Conservation (phyloP, 371 early-diverging fungal genomes). For the Lichtheimia corymbifera region DNA sequence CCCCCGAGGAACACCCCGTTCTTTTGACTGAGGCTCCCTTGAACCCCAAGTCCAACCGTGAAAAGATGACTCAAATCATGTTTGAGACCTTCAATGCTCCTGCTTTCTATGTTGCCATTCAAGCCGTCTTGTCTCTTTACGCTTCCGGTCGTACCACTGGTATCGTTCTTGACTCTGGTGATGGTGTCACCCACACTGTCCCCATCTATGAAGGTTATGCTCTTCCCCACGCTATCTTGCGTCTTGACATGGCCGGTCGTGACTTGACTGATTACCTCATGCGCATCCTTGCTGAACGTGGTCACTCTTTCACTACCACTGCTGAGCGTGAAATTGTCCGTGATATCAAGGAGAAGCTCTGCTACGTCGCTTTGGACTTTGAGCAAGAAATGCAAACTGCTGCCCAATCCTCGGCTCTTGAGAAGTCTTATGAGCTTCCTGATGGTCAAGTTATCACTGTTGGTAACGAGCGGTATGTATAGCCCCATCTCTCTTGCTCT, state of each 20-base stretch:
- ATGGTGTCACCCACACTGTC: conserved; percentile 99
- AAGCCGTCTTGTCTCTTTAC: conserved; percentile 97
- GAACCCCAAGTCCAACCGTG: conserved; percentile 99
- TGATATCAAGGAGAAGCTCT: conserved; percentile 99
- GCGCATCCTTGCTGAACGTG: conserved; percentile 98
- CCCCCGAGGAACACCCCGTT: conserved; percentile 98
- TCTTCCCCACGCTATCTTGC: conserved; percentile 97
- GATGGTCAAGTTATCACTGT: conserved; percentile 99
- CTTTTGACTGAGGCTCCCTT: conserved; percentile 99
- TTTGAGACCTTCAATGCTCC: conserved; percentile 99
- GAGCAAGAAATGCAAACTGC: conserved; percentile 98
- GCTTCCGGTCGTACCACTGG: conserved; percentile 99
- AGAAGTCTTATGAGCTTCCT: conserved; percentile 99
- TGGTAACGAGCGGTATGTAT: conserved; percentile 86
- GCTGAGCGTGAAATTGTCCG: conserved; percentile 99
- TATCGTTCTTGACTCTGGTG: conserved; percentile 99
- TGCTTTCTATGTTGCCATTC: conserved; percentile 99
- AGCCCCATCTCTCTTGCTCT: not conserved
- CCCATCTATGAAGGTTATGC: conserved; percentile 99
- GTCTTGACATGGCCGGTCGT: conserved; percentile 95
- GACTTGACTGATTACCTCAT: conserved; percentile 98
- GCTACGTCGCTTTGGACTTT: conserved; percentile 98
- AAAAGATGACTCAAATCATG: conserved; percentile 99
- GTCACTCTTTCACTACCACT: conserved; percentile 98
- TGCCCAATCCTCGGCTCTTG: conserved; percentile 88